Percentiles rank a stretch among this genome's conserved stretches.
phyloP scores from a whole-genome alignment of 176 grass and related monocot species.

The Cenchrus purpureus region DNA sequence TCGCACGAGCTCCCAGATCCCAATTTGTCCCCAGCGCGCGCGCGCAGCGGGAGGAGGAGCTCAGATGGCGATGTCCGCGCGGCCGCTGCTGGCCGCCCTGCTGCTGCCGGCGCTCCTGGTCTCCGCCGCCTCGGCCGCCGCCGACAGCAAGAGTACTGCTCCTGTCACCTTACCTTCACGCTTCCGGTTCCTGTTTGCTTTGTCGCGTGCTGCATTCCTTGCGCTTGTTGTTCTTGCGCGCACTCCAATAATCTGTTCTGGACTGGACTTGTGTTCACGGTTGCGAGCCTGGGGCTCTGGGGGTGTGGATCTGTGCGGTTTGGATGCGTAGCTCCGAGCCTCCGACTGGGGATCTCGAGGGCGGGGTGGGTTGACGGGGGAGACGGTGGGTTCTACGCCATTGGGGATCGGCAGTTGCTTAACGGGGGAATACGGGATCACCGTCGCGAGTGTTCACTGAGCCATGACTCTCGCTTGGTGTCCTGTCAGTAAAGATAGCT shows the following conservation, averaged over 20 bases:
- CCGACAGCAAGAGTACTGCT: constrained; percentile 77
- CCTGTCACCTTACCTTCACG: neutral
- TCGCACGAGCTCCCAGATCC: constrained; percentile 33
- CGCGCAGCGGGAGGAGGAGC: neutral
- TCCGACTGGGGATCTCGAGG: constrained; percentile 15
- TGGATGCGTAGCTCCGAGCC: neutral
- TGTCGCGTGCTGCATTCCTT: constrained; percentile 24
- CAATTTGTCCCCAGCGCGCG: neutral
- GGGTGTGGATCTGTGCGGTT: constrained; percentile 36
- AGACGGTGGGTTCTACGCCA: neutral
- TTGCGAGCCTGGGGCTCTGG: neutral
- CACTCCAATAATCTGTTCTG: neutral
- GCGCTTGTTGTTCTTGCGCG: neutral
- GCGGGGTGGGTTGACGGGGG: neutral
- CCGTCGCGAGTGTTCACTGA: constrained; percentile 3
- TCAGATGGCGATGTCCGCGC: constrained; percentile 56
- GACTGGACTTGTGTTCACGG: neutral
- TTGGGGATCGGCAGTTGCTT: neutral
- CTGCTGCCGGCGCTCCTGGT: constrained; percentile 56
- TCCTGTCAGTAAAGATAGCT: constrained; percentile 7
- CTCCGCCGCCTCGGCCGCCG: constrained; percentile 61
- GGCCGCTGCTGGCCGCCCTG: constrained; percentile 56
- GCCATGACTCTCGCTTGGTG: constrained; percentile 22
- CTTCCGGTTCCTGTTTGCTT: neutral
- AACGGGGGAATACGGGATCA: neutral